Evolutionary conservation across 331 rosid species (phyloP), one percentile per base, ranked within the genome.

Genomic region (Prunus yedoensis): DNA sequence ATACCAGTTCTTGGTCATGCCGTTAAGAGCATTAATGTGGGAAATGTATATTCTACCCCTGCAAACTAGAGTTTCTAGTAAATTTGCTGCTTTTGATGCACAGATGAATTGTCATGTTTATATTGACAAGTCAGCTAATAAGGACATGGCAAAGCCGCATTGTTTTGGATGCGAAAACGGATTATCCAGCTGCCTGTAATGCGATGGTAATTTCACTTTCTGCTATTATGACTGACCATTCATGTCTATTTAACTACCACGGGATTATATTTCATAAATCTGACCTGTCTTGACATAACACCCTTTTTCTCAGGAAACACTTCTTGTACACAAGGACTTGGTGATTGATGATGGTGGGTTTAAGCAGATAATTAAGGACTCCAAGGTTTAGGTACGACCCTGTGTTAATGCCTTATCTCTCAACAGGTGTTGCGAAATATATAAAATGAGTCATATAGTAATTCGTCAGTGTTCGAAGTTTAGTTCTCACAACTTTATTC

Each of bases 1-100:
- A 93, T 93, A 80, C 97, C 96, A n/a, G 97, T 93, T 80, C 98
- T 93, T 75, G 98, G 96, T 79, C 97, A 89, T 79, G 83, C 95
- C 52, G 97, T 97, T 93, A 81, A 81, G 86, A 83, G 18, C 57
- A 64, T 70, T 60, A 30, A 43, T 32, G 20, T 66, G 58, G 53
- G 63, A 72, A 43, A 18, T 35, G 38, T 77, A 66, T 16, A 13
- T 15, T 59, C 17, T 43, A 38, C 56, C 47, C 15, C 30, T 56
- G 21, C 45, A 58, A 41, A 60, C 52, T 66, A 56, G 71, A 49
- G 72, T 69, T 79, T 66, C 32, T n/a, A 58, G 25, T 32, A 28
- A 82, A 46, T 68, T 70, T 70, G 21, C 53, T 35, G 60, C 23
- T 47, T 81, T 65, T 61, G n/a, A 30, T 51, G 16, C 79, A 74